phyloP scores from a whole-genome alignment of 2,329 filamentous ascomycete species.

The Hymenotorrendiella dingleyae region DNA sequence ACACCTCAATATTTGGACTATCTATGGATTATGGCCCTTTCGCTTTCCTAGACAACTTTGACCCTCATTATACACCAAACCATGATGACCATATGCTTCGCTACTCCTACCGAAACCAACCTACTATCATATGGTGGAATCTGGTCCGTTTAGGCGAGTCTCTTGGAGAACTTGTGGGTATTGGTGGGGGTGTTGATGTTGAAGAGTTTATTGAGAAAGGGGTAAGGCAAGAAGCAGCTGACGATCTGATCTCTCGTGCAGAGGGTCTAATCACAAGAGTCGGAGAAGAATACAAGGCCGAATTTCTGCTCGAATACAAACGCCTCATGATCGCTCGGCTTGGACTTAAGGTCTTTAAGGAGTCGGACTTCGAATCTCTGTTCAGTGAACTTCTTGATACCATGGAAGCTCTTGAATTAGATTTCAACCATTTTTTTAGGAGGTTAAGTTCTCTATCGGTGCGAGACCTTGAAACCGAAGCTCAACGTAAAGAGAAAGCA shows the following conservation, averaged over 20 bases:
- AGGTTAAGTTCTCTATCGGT: conserved; percentile 61
- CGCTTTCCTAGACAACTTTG: conserved; percentile 95
- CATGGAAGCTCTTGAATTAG: conserved; percentile 74
- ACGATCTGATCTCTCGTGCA: conserved; percentile 69
- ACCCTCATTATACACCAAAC: conserved; percentile 90
- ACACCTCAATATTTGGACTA: conserved; percentile 84
- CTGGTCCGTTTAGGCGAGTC: conserved; percentile 85
- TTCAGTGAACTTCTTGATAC: conserved; percentile 80
- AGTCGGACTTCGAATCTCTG: conserved; percentile 71
- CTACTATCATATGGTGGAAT: conserved; percentile 98
- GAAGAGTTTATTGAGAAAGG: conserved; percentile 66
- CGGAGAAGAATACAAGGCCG: conserved; percentile 81
- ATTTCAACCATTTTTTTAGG: conserved; percentile 94
- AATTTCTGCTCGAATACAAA: conserved; percentile 88
- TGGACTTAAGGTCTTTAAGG: conserved; percentile 64
- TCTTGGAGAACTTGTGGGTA: conserved; percentile 80
- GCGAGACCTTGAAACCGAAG: conserved; percentile 57
- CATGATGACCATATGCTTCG: conserved; percentile 86
- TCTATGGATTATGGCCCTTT: conserved; percentile 96
- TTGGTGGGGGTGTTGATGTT: conserved; percentile 66
- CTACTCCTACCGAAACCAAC: conserved; percentile 91
- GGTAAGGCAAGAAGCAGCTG: conserved; percentile 60
- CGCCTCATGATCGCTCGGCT: conserved; percentile 74
- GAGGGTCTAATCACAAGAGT: conserved; percentile 75
- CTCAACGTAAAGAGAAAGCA: conserved; percentile 58